Base-by-base conservation (phyloP, 2,329 filamentous ascomycete species). In the Akanthomyces uredinophilus region DNA sequence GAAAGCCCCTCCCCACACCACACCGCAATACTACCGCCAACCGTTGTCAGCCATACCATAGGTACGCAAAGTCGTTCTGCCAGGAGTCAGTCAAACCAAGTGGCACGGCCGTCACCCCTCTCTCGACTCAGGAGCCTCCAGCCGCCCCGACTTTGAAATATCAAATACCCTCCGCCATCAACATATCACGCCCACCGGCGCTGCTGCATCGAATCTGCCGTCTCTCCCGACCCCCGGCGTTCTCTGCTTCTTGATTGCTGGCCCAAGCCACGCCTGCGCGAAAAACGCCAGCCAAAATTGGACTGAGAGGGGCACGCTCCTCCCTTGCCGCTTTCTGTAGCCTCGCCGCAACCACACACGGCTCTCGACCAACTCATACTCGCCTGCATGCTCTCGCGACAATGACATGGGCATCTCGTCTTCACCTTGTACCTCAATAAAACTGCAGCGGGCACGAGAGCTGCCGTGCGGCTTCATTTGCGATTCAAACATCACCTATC, bases 51-150 rank as follows among this genome's bases (percentile, higher is more conserved):
- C 51, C 46, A 50, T 39, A 39, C 44, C 22, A 41, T 39, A 22
- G 46, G 35, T 51, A 24, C 35, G 16, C 37, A 41, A 46, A 46
- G 29, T 53, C 50, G 41, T 46, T 46, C 20, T 53, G 43, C 44
- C 51, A 61, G 59, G 51, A 61, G 58, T 47, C 58, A 61, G 51
- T 55, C 50, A 44, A 29, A 55, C 18, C 44, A 8, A 29, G 59
- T 61, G 29, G 59, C 59, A 61, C 59, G 59, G 59, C 43, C 59
- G 41, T 50, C 49, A 60, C 58, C 58, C 58, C 59, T 61, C 59
- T 61, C 44, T n/a, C 32, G 43, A 35, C 51, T n/a, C 51, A 37
- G 39, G 41, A 54, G 18, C 35, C 59, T 49, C 13, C 32, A n/a
- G n/a, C 32, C 51, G 43, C 35, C 44, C 29, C 43, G 24, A n/a